phyloP scores from a whole-genome alignment of 345 rosid genomes.

The Eucalyptus melliodora region DNA sequence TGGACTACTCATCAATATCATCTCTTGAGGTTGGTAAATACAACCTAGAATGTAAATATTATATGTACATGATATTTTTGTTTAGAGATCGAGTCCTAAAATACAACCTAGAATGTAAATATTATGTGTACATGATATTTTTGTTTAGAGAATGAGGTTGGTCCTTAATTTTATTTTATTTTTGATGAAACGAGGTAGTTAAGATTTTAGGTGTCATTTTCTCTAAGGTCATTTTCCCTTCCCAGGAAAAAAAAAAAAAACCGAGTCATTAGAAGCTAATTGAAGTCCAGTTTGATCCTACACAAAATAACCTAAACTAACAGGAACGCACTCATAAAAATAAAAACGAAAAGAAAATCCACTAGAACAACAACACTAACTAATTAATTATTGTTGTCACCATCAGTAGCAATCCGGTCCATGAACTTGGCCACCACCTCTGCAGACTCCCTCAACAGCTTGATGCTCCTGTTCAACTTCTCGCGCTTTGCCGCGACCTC shows the following conservation, averaged over 20 bases:
- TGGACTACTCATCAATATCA: background rate
- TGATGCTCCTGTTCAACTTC: slow-evolving; percentile 7
- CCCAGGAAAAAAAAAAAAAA: no score
- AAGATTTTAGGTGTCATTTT: slow-evolving; percentile 6
- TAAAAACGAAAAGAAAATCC: no score
- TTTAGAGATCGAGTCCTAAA: no score
- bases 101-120: background rate
- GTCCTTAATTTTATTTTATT: no score
- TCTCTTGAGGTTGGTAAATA: background rate
- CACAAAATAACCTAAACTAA: background rate
- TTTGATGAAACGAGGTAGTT: slow-evolving; percentile 3
- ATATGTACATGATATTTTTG: no score
- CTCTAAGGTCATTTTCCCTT: no score
- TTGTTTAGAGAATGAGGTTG: background rate
- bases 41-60: no score
- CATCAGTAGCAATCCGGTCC: background rate
- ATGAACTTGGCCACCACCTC: background rate
- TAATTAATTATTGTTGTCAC: background rate
- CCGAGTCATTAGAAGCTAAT: background rate
- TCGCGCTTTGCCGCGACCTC: slow-evolving; percentile 1
- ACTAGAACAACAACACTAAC: background rate
- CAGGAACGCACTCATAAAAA: background rate
- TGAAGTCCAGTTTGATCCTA: background rate
- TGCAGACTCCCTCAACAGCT: slow-evolving; percentile 1
- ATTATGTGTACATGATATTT: background rate